Base-by-base conservation (phyloP, 371 early-diverging fungal genomes). In the Chytridiales sp. region DNA sequence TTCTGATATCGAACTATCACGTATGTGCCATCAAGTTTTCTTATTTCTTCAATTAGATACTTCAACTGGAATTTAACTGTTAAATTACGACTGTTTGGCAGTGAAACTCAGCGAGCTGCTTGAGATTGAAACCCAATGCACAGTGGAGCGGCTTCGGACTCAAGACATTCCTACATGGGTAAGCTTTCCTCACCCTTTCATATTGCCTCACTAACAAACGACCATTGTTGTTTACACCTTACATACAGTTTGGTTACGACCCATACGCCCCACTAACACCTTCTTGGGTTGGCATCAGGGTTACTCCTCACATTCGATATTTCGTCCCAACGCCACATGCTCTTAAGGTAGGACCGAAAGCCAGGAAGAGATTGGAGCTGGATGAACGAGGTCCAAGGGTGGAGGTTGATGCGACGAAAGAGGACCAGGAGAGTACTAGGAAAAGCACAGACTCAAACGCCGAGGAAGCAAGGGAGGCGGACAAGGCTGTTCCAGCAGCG, bases 191-290 rank as follows among this genome's bases (percentile, higher is more conserved):
- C n/a, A 26, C 17, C 66, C 29, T 51, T 43, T 24, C 8, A n/a
- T n/a, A 26, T 5, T 31, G 8, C 36, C 40, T 36, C 32, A 1
- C 31, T 34, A 34, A 1, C 56, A n/a, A 6, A 26, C 38, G 15
- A 55, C 26, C 51, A 0, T 44, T 56, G 17, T 50, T 68, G 17
- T 44, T 40, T n/a, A 22, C 47, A 15, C 59, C 46, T 6, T 47
- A 1, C 26, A 21, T 53, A 21, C 64, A 76, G 72, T 74, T 74
- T 69, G 75, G 75, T 9, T 74, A 71, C 47, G 75, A 74, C 49
- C 62, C 72, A 13, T 74, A 69, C 68, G 57, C 24, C 15, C 24
- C 40, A 1, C 40, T 42, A 22, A 59, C 30, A 22, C 41, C 24
- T 6, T 40, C 50, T 1, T 38, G 27, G 22, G 56, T 56, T 6